A percentile compares a stretch with the other conserved stretches of the same genome.
Conservation (phyloP, 1,284 basidiomycete genomes). For the Malassezia obtusa region DNA sequence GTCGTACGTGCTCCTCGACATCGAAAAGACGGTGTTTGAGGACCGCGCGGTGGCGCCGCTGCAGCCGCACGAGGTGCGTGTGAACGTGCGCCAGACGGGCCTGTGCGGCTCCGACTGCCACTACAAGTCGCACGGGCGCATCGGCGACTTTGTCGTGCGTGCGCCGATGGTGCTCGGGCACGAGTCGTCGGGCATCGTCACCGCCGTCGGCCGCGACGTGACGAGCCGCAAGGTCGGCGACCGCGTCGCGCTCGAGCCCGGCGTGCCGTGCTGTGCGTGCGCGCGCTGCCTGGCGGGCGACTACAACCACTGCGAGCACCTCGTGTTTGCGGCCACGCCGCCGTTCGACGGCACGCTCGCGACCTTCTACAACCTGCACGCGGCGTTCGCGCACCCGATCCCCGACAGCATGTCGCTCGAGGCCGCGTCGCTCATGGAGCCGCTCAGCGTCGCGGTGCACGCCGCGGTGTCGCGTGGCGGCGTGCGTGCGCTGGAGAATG, state of each 20-base stretch:
- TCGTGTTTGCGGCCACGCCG: conserved; percentile 77
- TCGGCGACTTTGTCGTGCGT: conserved; percentile 62
- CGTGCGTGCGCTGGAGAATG: conserved; percentile 52
- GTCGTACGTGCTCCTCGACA: conserved; percentile 65
- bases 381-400: conserved; percentile 44
- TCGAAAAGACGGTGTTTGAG: conserved; percentile 67
- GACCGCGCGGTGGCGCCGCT: conserved; percentile 60
- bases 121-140: conserved; percentile 40
- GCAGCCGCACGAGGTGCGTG: conserved; percentile 67
- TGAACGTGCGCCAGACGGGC: conserved; percentile 82
- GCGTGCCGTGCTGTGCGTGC: conserved; percentile 63
- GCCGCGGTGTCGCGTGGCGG: conserved; percentile 68
- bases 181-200: conserved; percentile 56
- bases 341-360: conserved; percentile 77
- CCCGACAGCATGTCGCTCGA: conserved; percentile 50
- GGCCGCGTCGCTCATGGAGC: conserved; percentile 66
- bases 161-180: conserved; percentile 68
- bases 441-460: conserved; percentile 82
- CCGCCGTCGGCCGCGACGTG: conserved; percentile 61
- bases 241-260: conserved; percentile 76
- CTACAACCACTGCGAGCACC: conserved; percentile 54
- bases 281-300: conserved; percentile 49
- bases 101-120: conserved; percentile 60
- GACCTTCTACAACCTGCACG: conserved; percentile 53
- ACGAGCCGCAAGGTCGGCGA: conserved; percentile 69